A percentile compares a stretch with the other conserved stretches of the same genome.
Conservation (phyloP, 768 basidiomycete genomes). For the Sarcodon aspratus region DNA sequence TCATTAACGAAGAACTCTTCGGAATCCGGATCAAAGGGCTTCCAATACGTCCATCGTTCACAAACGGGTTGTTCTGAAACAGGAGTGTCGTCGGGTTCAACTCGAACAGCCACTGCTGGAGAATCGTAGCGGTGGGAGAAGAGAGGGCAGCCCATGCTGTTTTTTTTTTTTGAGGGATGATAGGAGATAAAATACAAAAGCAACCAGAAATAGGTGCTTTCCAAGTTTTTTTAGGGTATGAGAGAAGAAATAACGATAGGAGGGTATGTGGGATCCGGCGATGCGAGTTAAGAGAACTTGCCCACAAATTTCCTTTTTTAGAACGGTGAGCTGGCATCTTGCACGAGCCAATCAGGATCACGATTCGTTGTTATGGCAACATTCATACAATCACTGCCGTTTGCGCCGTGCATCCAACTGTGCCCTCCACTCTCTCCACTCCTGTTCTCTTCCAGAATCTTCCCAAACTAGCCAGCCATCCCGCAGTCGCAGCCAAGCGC, state of each 20-base stretch:
- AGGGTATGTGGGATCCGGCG: neutral
- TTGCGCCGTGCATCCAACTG: constrained; percentile 27
- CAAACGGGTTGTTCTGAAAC: neutral
- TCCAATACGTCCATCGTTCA: constrained; percentile 9
- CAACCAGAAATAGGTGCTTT: neutral
- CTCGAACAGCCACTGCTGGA: neutral
- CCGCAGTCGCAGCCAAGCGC: constrained; percentile 56
- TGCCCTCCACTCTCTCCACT: constrained; percentile 57
- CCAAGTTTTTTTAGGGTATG: neutral
- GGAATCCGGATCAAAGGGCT: constrained; percentile 11
- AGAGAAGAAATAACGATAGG: neutral
- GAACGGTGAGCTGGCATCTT: no score
- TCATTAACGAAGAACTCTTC: constrained; percentile 12
- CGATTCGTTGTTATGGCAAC: no score
- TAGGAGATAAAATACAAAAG: neutral
- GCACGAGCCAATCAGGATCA: no score
- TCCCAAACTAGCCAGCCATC: constrained; percentile 78
- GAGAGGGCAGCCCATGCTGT: neutral
- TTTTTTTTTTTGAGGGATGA: neutral
- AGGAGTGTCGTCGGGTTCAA: neutral
- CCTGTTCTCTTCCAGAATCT: constrained; percentile 66
- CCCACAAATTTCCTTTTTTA: no score
- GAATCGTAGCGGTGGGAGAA: neutral
- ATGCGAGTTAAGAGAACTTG: no score
- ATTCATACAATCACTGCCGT: no score